A percentile compares a stretch with the other conserved stretches of the same genome.
These are phyloP conservation scores for Cladophialophora carrionii DNA, from an alignment of 2,329 filamentous ascomycete genomes.

Conservation along the genomic window DNA sequence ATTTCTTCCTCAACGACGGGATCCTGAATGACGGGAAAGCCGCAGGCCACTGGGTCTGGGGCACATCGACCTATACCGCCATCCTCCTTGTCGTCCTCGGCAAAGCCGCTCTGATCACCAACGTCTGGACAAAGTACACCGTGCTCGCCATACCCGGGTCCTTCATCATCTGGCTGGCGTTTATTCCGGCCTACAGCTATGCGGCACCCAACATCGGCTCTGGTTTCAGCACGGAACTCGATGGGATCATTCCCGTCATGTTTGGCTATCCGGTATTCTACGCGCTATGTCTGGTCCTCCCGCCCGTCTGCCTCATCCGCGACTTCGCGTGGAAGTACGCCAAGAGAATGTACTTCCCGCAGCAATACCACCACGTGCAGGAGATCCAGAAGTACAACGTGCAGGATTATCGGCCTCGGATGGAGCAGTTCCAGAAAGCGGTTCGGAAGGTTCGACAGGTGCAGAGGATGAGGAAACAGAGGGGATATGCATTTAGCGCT, in stretches of 20 bases:
- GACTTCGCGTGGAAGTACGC: constrained; percentile 97
- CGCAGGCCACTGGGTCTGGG: constrained; percentile 97
- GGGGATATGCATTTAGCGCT: constrained; percentile 96
- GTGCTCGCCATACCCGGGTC: constrained; percentile 93
- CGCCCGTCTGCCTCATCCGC: constrained; percentile 77
- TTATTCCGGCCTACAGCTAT: constrained; percentile 83
- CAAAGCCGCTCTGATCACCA: constrained; percentile 92
- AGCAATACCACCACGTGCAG: constrained; percentile 97
- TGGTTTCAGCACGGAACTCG: constrained; percentile 79
- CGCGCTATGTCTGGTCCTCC: constrained; percentile 81
- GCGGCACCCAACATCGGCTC: constrained; percentile 79
- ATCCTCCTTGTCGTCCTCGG: constrained; percentile 91
- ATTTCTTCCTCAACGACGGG: constrained; percentile 81
- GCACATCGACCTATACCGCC: constrained; percentile 88
- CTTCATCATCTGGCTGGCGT: constrained; percentile 86
- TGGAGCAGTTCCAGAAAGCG: constrained; percentile 99
- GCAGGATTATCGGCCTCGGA: constrained; percentile 95
- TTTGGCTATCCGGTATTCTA: constrained; percentile 86
- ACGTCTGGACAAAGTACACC: constrained; percentile 98
- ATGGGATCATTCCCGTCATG: constrained; percentile 77
- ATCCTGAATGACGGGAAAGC: constrained; percentile 76
- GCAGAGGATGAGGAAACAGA: constrained; percentile 98
- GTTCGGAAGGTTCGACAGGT: constrained; percentile 98
- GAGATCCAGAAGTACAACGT: constrained; percentile 99
- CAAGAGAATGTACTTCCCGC: constrained; percentile 95